Conservation (phyloP, 2,329 filamentous ascomycete genomes). For the Colletotrichum euphorbiae region DNA sequence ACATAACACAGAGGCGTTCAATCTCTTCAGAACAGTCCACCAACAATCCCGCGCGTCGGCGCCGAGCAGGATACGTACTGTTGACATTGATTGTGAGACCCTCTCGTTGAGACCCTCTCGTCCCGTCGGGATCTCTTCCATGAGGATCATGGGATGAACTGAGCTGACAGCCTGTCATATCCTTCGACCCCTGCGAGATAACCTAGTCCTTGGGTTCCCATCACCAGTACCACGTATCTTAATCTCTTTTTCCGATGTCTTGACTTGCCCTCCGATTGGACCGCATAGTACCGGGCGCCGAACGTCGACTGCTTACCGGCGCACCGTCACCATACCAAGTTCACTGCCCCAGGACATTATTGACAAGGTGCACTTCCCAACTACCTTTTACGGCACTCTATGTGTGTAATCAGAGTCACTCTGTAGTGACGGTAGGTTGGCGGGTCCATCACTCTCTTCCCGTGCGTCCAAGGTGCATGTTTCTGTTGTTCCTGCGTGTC, state of each 20-base stretch:
- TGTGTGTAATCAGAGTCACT: neutral
- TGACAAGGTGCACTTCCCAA: neutral
- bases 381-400: neutral
- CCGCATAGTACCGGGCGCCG: conserved; percentile 9
- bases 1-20: neutral
- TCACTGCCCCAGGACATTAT: neutral
- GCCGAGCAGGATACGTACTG: neutral
- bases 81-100: neutral
- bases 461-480: neutral
- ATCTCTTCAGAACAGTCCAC: neutral
- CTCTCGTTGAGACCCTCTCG: neutral
- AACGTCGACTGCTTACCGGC: neutral
- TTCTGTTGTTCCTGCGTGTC: neutral
- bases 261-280: conserved; percentile 12
- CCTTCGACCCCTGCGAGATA: neutral
- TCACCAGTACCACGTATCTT: conserved; percentile 11
- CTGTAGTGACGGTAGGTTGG: neutral
- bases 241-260: conserved; percentile 12
- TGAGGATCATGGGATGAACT: conserved; percentile 12
- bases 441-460: neutral
- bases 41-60: neutral
- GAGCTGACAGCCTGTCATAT: neutral
- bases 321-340: neutral
- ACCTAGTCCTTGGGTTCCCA: conserved; percentile 18
- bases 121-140: neutral